Base-by-base conservation (phyloP, 2,329 filamentous ascomycete species). In the Parastagonospora nodorum region DNA sequence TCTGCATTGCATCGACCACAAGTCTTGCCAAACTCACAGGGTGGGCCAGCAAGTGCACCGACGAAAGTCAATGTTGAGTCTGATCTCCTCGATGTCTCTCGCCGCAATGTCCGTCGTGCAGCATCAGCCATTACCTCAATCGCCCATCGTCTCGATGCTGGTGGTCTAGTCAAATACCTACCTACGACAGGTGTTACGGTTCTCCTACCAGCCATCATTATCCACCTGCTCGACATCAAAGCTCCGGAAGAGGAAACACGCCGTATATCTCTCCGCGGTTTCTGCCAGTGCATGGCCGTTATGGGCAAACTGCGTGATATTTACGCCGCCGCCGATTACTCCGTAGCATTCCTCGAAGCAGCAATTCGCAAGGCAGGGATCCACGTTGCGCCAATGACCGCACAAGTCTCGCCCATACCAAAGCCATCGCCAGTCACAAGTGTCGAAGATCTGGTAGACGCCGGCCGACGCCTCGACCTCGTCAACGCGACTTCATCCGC, bases 271-370 rank as follows among this genome's bases (percentile, higher is more conserved):
- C 82, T 92, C 19, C 84, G 87, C 50, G 90, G 91, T 15, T 96
- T 96, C 77, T 88, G 88, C 62, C 88, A 92, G 70, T 97, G 93
- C 76, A 96, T 97, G 90, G 84, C 87, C 40, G 91, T 96, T 51
- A 89, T 97, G 80, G 87, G 92, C 70, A 88, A 88, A 57, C 81
- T 97, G 14, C 86, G 92, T 32, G 91, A 96, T 67, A 90, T 92
- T 28, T 97, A 97, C 67, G 87, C 92, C 0, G 92, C 92, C 0
- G 93, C 93, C n/a, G 92, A 97, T 73, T 96, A 94, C 65, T 92
- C 91, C n/a, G 93, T 90, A 1, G 90, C 90, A 2, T 97, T 97
- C 77, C 81, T 97, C n/a, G 90, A 96, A 69, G 91, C 92, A 1
- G 91, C 92, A 1, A 88, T 96, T 56, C 87, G 89, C 55, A 95